Base-by-base conservation (phyloP, 1,139 yeast species). In the Lodderomyces metapsilosis region DNA sequence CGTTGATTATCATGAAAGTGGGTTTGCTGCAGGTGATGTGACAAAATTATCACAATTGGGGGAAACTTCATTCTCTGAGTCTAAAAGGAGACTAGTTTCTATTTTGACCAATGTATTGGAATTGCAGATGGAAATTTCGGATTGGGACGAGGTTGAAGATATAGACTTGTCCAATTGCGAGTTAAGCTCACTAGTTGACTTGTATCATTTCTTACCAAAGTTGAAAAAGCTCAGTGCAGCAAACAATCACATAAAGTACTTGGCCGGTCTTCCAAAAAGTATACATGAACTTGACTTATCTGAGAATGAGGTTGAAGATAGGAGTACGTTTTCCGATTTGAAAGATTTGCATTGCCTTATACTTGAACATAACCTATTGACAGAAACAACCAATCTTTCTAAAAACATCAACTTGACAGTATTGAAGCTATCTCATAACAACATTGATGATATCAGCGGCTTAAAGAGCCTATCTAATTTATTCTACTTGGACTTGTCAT, bases 61-160 rank as follows among this genome's bases (percentile, higher is more conserved):
- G n/a, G 72, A 77, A 33, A 47, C 75, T 3, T 71, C 82, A 1
- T 79, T 78, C 51, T 67, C 82, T 1, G 74, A 73, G 48, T 67
- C 78, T 0, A 71, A 71, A 45, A 66, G 60, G 43, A 58, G 57
- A 12, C 53, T 79, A 36, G 78, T 77, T 5, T 62, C 78, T 2
- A 63, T 74, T 1, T 66, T 79, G n/a, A 76, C 77, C 1, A 76
- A 74, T 38, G 54, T 60, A 2, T 58, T 74, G 34, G 64, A 76
- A 0, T 58, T 54, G 9, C 46, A 54, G 8, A 45, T 53, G 7
- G 46, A 53, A 8, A 54, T 61, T 21, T 61, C 62, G 10, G 60
- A 68, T 37, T 79, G 84, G 84, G 64, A 64, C 23, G 51, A 53
- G 6, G 58, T 78, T 1, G 54, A 48, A 9, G 65, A 62, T n/a